Evolutionary conservation across 768 basidiomycete species (phyloP), one percentile per base, ranked within the genome.

Genomic region (Holtermanniella nyarrowii): DNA sequence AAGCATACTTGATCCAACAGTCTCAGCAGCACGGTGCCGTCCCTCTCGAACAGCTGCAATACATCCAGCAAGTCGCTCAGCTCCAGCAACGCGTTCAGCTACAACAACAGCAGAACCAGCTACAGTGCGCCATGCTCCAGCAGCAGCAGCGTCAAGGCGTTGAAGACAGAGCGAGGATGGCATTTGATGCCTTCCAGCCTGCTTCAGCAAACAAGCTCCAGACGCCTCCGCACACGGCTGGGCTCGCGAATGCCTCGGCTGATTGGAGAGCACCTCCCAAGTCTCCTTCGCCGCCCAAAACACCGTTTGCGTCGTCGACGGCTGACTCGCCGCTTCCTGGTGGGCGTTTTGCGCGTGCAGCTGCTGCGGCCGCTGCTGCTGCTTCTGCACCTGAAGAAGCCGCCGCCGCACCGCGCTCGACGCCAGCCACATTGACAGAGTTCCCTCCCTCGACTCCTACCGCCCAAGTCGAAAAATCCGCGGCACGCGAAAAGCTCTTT

Each of bases 61-160:
- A 55, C 39, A 31, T 42, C 26, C 54, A 55, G 49, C 54, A 55
- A 45, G 44, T 41, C 5, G 26, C 49, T 14, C 55, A 51, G 39
- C 44, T 39, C n/a, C 51, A 59, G 26, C 54, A 59, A 24, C 43
- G 44, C 12, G 52, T 50, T 26, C 51, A 40, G 4, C 51, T 52
- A 25, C 50, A 53, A 16, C 50, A 58, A 42, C 44, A 46, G 13
- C 51, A 56, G 20, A 45, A 53, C 23, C 48, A 56, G 16, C 52
- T 51, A 39, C 59, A 60, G 44, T 49, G 42, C 40, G 44, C 46
- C 22, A 46, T 46, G 18, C 47, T 56, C n/a, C 55, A 60, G 11
- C 44, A 52, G 24, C 55, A 60, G 46, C 58, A 37, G 31, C 31
- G 31, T 37, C 10, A 37, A 7, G 16, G 16, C 31, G 16, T 37